phyloP scores from a whole-genome alignment of 192 early-diverging fungal species.

The Coemansia brasiliensis region DNA sequence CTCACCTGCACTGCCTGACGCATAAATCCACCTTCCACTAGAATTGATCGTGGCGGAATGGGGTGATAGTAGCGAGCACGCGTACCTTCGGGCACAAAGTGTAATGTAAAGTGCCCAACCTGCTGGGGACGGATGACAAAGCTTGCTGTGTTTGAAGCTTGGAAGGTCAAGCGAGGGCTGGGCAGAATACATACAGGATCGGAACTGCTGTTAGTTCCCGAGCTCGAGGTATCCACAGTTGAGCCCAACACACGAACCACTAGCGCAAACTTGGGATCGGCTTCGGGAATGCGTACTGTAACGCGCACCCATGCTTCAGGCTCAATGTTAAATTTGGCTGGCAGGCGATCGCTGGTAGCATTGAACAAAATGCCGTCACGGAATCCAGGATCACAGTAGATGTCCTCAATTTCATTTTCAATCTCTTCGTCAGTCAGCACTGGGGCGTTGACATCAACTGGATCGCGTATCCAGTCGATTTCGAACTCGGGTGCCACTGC shows the following conservation, averaged over 20 bases:
- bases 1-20: constrained; percentile 50
- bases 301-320: constrained; percentile 51
- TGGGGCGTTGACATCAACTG: constrained; percentile 15
- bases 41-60: constrained; percentile 47
- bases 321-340: constrained; percentile 45
- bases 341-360: constrained; percentile 53
- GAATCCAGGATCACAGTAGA: constrained; percentile 57
- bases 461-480: constrained; percentile 49
- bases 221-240: constrained; percentile 15
- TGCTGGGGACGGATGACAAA: constrained; percentile 49
- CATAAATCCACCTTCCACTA: constrained; percentile 58
- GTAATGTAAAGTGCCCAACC: constrained; percentile 49
- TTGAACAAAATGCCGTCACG: constrained; percentile 55
- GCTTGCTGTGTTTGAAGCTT: constrained; percentile 21
- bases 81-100: constrained; percentile 47
- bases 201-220: constrained; percentile 1
- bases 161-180: constrained; percentile 30
- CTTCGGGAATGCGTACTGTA: constrained; percentile 48
- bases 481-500: constrained; percentile 50
- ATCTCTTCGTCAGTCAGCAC: constrained; percentile 47
- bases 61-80: constrained; percentile 55
- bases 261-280: constrained; percentile 33
- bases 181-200: constrained; percentile 36
- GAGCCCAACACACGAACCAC: constrained; percentile 35
- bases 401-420: constrained; percentile 42